These are phyloP conservation scores for Ophiosphaerella herpotricha DNA, from an alignment of 2,329 filamentous ascomycete species.

Conservation along the genomic window DNA sequence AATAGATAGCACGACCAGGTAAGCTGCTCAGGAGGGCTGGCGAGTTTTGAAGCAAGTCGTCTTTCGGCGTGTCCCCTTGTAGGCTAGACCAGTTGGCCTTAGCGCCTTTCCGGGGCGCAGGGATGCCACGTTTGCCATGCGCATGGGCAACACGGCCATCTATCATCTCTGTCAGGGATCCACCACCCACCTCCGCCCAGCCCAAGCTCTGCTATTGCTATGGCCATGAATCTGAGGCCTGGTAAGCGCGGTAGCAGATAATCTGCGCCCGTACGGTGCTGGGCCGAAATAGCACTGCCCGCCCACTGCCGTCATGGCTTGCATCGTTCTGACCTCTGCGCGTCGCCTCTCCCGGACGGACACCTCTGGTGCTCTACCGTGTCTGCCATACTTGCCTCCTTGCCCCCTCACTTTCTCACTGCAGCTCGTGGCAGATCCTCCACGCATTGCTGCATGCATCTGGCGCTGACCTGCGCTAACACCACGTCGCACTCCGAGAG, in stretches of 20 bases:
- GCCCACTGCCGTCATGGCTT: no score
- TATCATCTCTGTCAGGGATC: not conserved
- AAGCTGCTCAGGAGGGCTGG: slow-evolving; percentile 28
- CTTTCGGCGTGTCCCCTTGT: slow-evolving; percentile 25
- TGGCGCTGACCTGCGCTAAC: not conserved
- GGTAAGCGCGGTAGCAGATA: no score
- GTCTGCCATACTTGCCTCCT: no score
- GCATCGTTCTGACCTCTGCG: no score
- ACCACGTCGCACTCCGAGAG: slow-evolving; percentile 17
- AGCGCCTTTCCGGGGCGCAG: not conserved
- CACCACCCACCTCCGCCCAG: slow-evolving; percentile 1
- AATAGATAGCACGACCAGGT: slow-evolving; percentile 5
- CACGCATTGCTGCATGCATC: not conserved
- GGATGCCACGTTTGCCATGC: slow-evolving; percentile 1
- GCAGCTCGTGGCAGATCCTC: not conserved
- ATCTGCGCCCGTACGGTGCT: no score
- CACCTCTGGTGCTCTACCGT: no score
- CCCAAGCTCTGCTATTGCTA: no score
- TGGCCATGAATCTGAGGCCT: no score
- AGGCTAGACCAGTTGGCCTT: slow-evolving; percentile 6
- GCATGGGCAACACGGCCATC: no score
- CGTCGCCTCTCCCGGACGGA: not conserved
- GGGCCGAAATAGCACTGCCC: no score
- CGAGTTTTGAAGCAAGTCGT: slow-evolving; percentile 28
- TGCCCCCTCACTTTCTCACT: no score